Conservation (phyloP, 176 grass and related monocot species). For the Triticum aestivum region IWGSC_CS_RefSeq_v2.1 NC_057804.1:61146531-61147030, state of each 20-base stretch:
- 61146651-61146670: no score
- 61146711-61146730: background rate
- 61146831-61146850: background rate
- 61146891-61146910: no score
- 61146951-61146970: background rate
- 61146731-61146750: background rate
- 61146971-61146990: background rate
- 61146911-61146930: background rate
- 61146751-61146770: background rate
- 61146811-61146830: background rate
- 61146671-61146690: no score
- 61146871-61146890: slow-evolving; percentile 12
- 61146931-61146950: background rate
- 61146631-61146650: no score
- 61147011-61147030: background rate
- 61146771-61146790: background rate
- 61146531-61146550: no score
- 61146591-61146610: no score
- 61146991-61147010: background rate
- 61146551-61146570: no score
- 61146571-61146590: no score
- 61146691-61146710: no score
- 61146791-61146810: background rate
- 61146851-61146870: background rate
- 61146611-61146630: no score